Evolutionary conservation across 2,329 filamentous ascomycete species (phyloP), one percentile per base, ranked within the genome.

Genomic region (Diaporthe sp.): DNA sequence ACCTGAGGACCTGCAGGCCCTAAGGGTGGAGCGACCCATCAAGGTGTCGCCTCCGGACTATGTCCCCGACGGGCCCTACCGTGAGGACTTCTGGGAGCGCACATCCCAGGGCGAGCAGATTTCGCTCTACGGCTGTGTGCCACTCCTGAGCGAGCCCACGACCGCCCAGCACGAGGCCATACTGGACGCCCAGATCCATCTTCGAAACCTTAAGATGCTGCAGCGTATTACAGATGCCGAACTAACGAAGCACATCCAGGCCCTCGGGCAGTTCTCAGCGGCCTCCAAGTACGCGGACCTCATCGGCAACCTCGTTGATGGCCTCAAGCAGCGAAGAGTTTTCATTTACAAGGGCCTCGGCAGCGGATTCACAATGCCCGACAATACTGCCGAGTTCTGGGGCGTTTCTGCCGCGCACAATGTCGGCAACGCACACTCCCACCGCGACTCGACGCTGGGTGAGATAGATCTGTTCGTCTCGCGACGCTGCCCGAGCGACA

Each of bases 401-500:
- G 82, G 81, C 15, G 77, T 84, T 25, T 80, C 81, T 17, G 72
- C 72, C 4, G 75, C 70, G 17, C 76, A 63, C 50, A 63, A 27
- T 5, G 69, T 65, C 22, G 42, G 68, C 4, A 68, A 69, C 39
- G 72, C 59, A 50, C 55, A 59, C 22, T 30, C 58, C 13, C 22
- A 63, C 13, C 76, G 76, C 6, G 78, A 77, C 27, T 73, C 22
- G 68, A 70, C 42, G 25, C 66, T n/a, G 69, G 47, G 19, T 35
- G 74, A 27, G 73, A 56, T 83, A 25, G 79, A 83, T 73, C 80
- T 84, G n/a, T 84, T 81, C 74, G 77, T 84, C 39, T 84, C 83
- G 1, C 78, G 80, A 13, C 81, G 81, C 30, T 78, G 79, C 10
- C 80, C 81, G 1, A 80, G 80, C 63, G 79, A 83, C 44, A 70